phyloP scores from a whole-genome alignment of 768 basidiomycete species.

The Albatrellus ellisii region DNA sequence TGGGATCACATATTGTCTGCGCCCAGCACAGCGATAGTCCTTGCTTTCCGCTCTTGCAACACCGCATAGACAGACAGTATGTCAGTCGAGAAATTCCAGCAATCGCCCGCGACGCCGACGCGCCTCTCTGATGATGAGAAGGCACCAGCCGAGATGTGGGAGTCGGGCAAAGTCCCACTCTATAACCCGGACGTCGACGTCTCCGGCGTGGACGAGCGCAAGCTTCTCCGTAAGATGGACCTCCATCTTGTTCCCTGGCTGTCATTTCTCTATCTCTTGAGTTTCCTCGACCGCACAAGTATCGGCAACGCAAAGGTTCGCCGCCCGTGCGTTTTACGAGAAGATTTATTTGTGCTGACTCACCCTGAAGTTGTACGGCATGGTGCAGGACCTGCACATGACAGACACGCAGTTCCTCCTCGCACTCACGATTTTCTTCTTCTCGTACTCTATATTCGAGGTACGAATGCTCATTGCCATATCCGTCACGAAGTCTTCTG shows the following conservation, averaged over 20 bases:
- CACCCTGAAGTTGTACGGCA: constrained; percentile 39
- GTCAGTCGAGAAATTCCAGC: neutral
- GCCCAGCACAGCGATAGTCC: too few relatives aligned
- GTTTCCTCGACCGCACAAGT: constrained; percentile 51
- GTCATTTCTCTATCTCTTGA: constrained; percentile 62
- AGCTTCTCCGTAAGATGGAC: constrained; percentile 59
- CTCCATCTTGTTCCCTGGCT: constrained; percentile 55
- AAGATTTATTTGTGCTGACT: neutral
- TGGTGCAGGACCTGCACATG: constrained; percentile 46
- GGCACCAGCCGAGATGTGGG: constrained; percentile 7
- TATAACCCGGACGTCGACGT: constrained; percentile 39
- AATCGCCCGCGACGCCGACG: constrained; percentile 14
- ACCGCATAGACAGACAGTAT: too few relatives aligned
- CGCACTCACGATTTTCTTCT: constrained; percentile 40
- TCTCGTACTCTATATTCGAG: constrained; percentile 61
- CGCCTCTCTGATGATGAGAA: constrained; percentile 17
- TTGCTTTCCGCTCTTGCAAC: too few relatives aligned
- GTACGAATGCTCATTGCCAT: constrained; percentile 20
- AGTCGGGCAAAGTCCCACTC: constrained; percentile 9
- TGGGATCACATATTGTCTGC: too few relatives aligned
- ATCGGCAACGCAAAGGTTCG: constrained; percentile 35
- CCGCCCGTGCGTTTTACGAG: neutral
- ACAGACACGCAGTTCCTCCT: constrained; percentile 54
- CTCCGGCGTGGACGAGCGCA: constrained; percentile 52
- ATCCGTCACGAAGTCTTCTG: neutral